phyloP scores from a whole-genome alignment of 352 stramenopile genomes.

The Phytopythium litorale region DNA sequence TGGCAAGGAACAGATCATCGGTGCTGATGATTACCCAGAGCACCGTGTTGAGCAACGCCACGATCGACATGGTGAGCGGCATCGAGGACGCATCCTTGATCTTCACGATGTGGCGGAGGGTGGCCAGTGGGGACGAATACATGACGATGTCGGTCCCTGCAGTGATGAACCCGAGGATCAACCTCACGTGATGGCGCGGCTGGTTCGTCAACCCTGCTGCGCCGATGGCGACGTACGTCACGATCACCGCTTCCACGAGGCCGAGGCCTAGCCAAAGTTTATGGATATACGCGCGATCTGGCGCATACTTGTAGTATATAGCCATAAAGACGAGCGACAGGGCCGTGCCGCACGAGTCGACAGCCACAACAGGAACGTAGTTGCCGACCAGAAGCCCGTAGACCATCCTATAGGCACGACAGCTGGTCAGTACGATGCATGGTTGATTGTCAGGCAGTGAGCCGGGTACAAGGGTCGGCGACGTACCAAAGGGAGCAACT shows the following conservation, averaged over 20 bases:
- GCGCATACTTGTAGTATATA: constrained; percentile 20
- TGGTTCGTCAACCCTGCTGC: constrained; percentile 11
- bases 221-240: constrained; percentile 8
- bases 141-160: constrained; percentile 16
- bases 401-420: constrained; percentile 11
- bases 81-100: constrained; percentile 23
- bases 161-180: constrained; percentile 18
- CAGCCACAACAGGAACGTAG: constrained; percentile 32
- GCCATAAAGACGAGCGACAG: constrained; percentile 20
- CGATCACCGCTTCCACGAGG: neutral
- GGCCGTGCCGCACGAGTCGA: constrained; percentile 15
- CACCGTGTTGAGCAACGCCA: constrained; percentile 14
- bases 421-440: neutral
- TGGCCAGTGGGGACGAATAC: constrained; percentile 23
- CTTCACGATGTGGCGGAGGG: constrained; percentile 16
- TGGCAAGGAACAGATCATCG: constrained; percentile 11
- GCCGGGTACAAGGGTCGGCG: neutral
- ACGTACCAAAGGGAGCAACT: constrained; percentile 19
- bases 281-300: constrained; percentile 6
- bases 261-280: constrained; percentile 7
- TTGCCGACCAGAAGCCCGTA: constrained; percentile 26
- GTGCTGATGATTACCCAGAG: constrained; percentile 17
- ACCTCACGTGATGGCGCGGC: constrained; percentile 7
- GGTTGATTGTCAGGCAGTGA: neutral
- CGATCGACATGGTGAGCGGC: constrained; percentile 24